Base-by-base conservation (phyloP, 345 rosid genomes). In the Lumnitzera littorea region DNA sequence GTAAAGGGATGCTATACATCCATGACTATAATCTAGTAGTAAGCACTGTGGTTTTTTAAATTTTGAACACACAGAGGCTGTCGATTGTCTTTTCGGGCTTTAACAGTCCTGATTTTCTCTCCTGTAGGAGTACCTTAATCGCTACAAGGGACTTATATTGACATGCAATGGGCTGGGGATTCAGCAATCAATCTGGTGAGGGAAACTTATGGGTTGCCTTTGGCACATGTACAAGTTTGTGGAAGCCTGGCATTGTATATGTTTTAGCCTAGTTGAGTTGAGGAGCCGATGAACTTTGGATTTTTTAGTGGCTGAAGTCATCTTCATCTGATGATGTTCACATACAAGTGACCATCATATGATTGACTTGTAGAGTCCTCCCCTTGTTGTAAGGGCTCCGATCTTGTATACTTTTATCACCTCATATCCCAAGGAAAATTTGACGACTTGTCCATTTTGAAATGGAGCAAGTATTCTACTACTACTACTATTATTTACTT, bases 81-180 rank as follows among this genome's bases (percentile, higher is more conserved):
- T 17, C 11, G 31, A 47, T 41, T 24, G 25, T n/a, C 8, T 27
- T 36, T 25, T 17, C 24, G 2, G 11, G 51, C 51, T 59, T 47
- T 20, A 46, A 17, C 27, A 11, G n/a, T 43, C 50, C 10, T 2
- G 12, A 50, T 11, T 60, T 51, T 62, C 7, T 10, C 11, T 62
- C 15, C 24, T 82, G 80, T 85, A 92, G 98, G 96, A 89, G 43
- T 85, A 87, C 52, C 88, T 92, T 13, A 75, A 82, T 66, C 83
- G 79, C 9, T 84, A 92, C 85, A 85, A 89, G 72, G 96, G 96
- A 60, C 94, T 92, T 24, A 87, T 92, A 78, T 65, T 92, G 55
- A 92, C 96, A 72, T 89, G 98, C 74, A 92, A 84, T 55, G 98
- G 98, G 65, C 87, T 89, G 54, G 98, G 96, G 63, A 82, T 89